Conservation (phyloP, 768 basidiomycete genomes). For the Mycena rosella region DNA sequence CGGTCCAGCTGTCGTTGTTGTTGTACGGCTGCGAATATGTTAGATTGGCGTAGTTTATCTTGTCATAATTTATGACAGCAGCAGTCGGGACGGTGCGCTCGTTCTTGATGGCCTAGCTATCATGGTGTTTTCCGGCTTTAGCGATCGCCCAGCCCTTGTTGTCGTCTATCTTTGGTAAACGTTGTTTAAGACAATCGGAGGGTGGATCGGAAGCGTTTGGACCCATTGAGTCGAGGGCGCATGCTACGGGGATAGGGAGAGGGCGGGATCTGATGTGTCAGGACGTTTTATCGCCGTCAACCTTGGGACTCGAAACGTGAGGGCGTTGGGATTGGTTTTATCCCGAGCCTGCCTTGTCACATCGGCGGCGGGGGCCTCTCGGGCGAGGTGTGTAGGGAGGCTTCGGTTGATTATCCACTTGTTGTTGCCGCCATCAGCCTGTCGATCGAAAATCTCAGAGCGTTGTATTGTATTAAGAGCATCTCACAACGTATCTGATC, state of each 20-base stretch:
- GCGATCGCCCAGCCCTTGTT: slow-evolving; percentile 10
- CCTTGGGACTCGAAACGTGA: background rate
- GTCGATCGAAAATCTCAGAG: too few species aligned
- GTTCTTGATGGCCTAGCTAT: background rate
- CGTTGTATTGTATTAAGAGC: too few species aligned
- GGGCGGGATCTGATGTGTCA: slow-evolving; percentile 4
- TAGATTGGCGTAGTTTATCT: background rate
- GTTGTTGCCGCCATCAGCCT: background rate
- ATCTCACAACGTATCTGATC: too few species aligned
- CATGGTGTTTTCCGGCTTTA: background rate
- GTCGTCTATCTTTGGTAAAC: slow-evolving; percentile 7
- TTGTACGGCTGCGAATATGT: background rate
- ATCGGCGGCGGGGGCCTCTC: too few species aligned
- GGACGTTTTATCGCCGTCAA: slow-evolving; percentile 12
- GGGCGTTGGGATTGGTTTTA: too few species aligned
- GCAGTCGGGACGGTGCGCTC: background rate
- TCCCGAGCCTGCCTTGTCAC: too few species aligned
- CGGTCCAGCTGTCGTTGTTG: background rate
- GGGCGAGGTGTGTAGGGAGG: too few species aligned
- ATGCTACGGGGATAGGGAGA: background rate
- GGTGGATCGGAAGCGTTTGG: too few species aligned
- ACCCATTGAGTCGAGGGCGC: background rate
- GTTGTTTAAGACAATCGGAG: background rate
- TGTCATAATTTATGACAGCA: background rate
- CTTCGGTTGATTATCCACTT: too few species aligned